Evolutionary conservation across 2,329 filamentous ascomycete genomes (phyloP), one percentile per base, ranked within the genome.

Genomic region (Endoconidiophora laricicola): DNA sequence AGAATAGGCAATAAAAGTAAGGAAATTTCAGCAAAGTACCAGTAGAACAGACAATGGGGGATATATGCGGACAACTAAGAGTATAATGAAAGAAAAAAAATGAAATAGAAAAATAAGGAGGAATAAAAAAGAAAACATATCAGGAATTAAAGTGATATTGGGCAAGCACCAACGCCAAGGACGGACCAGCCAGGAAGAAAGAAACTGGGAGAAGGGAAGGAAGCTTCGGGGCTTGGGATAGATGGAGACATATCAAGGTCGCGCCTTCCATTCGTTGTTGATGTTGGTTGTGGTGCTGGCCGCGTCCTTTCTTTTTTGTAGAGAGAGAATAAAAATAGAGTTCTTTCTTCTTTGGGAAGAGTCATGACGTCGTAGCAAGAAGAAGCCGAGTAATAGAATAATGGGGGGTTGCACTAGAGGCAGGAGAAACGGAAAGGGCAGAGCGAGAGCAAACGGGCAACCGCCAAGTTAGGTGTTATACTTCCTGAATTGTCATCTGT

Each of bases 401-500:
- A 33, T 9, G 12, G 12, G 12, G 12, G 12, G 12, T 7, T 12
- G 29, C 29, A 33, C 3, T 12, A 33, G 9, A 33, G 29, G 29
- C 29, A 33, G 29, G 12, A 6, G 9, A 33, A 33, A 33, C 9
- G 26, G 9, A 37, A 46, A 36, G 18, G 36, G 24, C 22, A 20
- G 46, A 48, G n/a, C 14, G 20, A 22, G 33, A 49, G 40, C 12
- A 49, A 50, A 46, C 3, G 46, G 45, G 26, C 40, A 50, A 26
- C n/a, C 23, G 41, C 26, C 22, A 44, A 26, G 23, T 16, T 44
- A 33, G 16, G n/a, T 23, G 55, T 71, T 73, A 40, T 58, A 66
- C 56, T 57, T 66, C 65, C 59, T 69, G 63, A 57, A 72, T 64
- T 69, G 69, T 72, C 60, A 73, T 66, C 70, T 72, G 57, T 6